Evolutionary conservation across 1,139 yeast species (phyloP), one percentile per base, ranked within the genome.

Genomic region (Zygosaccharomyces sapae): DNA sequence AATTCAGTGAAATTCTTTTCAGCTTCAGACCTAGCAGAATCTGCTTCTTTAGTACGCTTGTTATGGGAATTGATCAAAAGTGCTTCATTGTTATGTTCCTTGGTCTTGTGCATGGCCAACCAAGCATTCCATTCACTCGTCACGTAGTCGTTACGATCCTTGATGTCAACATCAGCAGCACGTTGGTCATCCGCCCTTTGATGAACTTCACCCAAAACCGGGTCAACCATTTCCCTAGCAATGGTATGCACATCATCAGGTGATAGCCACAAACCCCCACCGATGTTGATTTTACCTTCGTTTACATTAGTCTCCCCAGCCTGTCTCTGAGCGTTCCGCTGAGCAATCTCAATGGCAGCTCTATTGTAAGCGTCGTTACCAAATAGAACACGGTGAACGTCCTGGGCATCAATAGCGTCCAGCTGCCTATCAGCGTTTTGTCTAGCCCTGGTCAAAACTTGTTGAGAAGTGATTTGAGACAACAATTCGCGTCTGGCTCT

Each of bases 221-320:
- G 98, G 52, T 77, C 75, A 49, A 92, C 95, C 62, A 86, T 75
- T 46, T 82, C 76, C 48, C 81, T 71, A n/a, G 97, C 97, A 73
- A 92, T 80, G 46, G 77, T 77, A 53, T 86, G 85, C 53, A 92
- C 79, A 63, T 90, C 96, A 22, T 74, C 76, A 54, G 78, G 86
- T 43, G 86, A 74, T 76, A 90, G 81, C 60, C 78, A 79, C 56
- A 87, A 75, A 2, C 97, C 97, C 56, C 96, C 96, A 52, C 98
- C 98, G 55, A 90, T 71, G 61, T 88, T 77, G 58, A 88, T 75
- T 46, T 58, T 56, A 42, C 52, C 52, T 41, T 53, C 47, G 46
- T 47, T 43, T 35, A 55, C 47, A 33, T 38, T 18, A 12, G 18
- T 13, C 18, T 13, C 34, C 9, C 24, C 13, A n/a, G 44, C 45